Evolutionary conservation across 2,329 filamentous ascomycete species (phyloP).

Genomic region (Cercospora sojina): DNA sequence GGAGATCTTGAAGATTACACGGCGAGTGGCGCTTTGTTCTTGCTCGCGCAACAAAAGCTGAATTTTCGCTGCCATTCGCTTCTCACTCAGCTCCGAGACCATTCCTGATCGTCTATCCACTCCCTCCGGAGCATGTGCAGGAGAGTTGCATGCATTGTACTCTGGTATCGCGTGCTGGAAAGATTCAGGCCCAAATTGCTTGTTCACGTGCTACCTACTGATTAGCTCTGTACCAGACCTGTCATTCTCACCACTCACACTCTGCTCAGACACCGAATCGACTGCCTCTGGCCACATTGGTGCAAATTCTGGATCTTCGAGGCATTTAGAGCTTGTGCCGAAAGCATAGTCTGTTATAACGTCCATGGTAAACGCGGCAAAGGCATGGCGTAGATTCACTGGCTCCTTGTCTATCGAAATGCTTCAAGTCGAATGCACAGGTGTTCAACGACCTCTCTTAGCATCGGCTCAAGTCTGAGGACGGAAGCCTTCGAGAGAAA

Average conservation of each 20-base stretch:
- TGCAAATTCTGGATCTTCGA: constrained; percentile 17
- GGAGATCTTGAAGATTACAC: no score
- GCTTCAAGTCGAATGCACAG: constrained; percentile 15
- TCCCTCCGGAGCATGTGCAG: no score
- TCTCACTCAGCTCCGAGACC: no score
- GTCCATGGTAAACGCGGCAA: constrained; percentile 16
- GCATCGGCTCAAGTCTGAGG: constrained; percentile 12
- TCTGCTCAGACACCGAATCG: constrained; percentile 14
- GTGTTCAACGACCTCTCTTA: constrained; percentile 10
- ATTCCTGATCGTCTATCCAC: no score
- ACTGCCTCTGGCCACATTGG: constrained; percentile 17
- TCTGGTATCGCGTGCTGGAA: no score
- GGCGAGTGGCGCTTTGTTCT: no score
- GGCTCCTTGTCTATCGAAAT: constrained; percentile 11
- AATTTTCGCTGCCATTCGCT: no score
- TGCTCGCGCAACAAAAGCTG: no score
- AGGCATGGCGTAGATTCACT: constrained; percentile 19
- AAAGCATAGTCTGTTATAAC: constrained; percentile 19
- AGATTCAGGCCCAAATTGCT: no score
- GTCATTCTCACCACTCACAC: background rate
- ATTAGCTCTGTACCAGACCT: background rate
- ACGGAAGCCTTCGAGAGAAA: constrained; percentile 20
- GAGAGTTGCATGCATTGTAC: no score
- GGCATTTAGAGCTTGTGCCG: constrained; percentile 10
- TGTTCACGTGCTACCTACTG: constrained; percentile 7